A percentile compares a stretch with the other conserved stretches of the same genome.
These are phyloP conservation scores for Flueggea neowawraea DNA, from an alignment of 441 rosid species.

Conservation along the genomic window DNA sequence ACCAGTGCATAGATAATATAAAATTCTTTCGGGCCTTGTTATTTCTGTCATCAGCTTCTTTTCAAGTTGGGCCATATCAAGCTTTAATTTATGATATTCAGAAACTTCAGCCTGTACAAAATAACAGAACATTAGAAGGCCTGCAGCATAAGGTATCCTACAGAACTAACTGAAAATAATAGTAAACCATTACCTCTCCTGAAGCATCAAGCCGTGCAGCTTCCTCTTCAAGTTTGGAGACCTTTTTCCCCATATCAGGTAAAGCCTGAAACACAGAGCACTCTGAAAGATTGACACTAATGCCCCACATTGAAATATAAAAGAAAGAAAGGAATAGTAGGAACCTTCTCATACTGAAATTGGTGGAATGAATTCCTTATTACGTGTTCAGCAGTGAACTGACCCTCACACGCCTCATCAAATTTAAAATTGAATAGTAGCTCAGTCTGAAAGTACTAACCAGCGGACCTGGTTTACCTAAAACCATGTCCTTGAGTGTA, in stretches of 20 bases:
- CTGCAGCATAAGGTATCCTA: constrained; percentile 9
- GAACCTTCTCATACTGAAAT: constrained; percentile 96
- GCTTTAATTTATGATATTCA: constrained; percentile 86
- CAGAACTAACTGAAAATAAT: constrained; percentile 6
- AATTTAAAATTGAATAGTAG: constrained; percentile 94
- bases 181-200: constrained; percentile 63
- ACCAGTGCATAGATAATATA: constrained; percentile 84
- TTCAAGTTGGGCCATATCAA: constrained; percentile 80
- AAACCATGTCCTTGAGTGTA: constrained; percentile 84
- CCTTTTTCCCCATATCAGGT: constrained; percentile 80
- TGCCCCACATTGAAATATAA: constrained; percentile 5
- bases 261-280: constrained; percentile 51
- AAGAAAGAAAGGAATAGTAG: constrained; percentile 11
- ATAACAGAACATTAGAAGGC: constrained; percentile 9
- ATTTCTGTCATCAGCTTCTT: constrained; percentile 93
- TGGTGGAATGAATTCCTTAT: constrained; percentile 97
- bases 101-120: constrained; percentile 75
- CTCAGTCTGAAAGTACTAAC: constrained; percentile 98
- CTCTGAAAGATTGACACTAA: constrained; percentile 10
- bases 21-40: constrained; percentile 93
- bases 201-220: constrained; percentile 86
- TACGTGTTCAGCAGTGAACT: constrained; percentile 96
- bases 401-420: constrained; percentile 98
- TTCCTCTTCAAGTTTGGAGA: constrained; percentile 89
- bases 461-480: constrained; percentile 98